Evolutionary conservation across 129 eudicot species (phyloP).

Genomic region (Flaveria sonorensis): DNA sequence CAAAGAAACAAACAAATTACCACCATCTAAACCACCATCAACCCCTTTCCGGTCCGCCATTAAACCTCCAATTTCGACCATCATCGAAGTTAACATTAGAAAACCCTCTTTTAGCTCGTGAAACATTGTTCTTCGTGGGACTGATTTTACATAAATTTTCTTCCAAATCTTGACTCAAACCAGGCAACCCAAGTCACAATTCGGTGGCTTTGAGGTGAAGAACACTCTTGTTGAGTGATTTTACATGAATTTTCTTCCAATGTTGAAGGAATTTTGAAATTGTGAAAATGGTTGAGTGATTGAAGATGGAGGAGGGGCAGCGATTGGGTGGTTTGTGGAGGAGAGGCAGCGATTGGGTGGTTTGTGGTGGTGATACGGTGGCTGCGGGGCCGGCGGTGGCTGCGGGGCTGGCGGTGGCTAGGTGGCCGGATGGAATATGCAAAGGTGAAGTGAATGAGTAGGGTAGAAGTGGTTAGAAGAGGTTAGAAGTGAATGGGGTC

Average conservation of each 20-base stretch:
- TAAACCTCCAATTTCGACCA: constrained; percentile 57
- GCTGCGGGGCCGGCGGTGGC: too few species aligned
- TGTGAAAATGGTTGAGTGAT: constrained; percentile 7
- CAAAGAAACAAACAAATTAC: neutral
- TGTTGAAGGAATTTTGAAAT: neutral
- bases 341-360: too few species aligned
- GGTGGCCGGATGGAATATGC: too few species aligned
- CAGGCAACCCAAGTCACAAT: constrained; percentile 92
- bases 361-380: too few species aligned
- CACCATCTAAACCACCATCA: constrained; percentile 28
- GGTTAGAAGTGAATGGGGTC: too few species aligned
- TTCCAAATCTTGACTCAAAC: constrained; percentile 52
- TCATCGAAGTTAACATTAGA: constrained; percentile 55
- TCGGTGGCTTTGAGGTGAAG: constrained; percentile 79
- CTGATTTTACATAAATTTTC: constrained; percentile 26
- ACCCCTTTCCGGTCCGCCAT: constrained; percentile 47
- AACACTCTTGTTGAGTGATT: constrained; percentile 20
- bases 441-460: too few species aligned
- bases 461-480: too few species aligned
- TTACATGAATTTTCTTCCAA: too few species aligned
- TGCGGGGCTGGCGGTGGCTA: too few species aligned
- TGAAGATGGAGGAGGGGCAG: constrained; percentile 16
- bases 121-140: constrained; percentile 38
- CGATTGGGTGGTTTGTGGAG: too few species aligned
- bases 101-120: constrained; percentile 73